phyloP scores from a whole-genome alignment of 108 stramenopile genomes.

The Aurantiochytrium sp. region DNA sequence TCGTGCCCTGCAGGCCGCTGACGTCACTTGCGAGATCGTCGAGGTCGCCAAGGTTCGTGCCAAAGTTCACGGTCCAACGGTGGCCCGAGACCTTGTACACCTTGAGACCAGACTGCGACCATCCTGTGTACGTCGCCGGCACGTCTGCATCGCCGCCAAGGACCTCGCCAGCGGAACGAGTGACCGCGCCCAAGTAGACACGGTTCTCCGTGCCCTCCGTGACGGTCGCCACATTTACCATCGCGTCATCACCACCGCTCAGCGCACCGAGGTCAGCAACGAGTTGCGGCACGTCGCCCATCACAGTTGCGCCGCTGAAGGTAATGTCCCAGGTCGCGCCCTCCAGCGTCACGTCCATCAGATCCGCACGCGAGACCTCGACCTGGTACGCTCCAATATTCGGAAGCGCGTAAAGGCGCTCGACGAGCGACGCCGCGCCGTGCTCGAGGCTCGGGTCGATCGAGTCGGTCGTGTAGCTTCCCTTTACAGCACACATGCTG shows the following conservation, averaged over 20 bases:
- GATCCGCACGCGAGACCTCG: neutral
- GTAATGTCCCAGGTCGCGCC: neutral
- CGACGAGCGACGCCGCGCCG: neutral
- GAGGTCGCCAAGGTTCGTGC: conserved; percentile 54
- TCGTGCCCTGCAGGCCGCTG: conserved; percentile 30
- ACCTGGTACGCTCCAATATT: neutral
- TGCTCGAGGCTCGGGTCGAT: neutral
- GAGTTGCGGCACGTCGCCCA: neutral
- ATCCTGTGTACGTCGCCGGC: neutral
- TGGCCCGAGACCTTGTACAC: conserved; percentile 60
- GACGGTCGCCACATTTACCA: neutral
- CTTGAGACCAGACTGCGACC: neutral
- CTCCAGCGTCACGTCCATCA: neutral
- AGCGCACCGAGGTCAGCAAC: neutral
- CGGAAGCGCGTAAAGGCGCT: neutral
- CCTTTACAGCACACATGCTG: neutral
- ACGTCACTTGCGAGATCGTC: conserved; percentile 22
- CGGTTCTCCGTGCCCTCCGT: neutral
- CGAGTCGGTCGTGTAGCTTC: neutral
- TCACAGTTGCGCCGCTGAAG: neutral
- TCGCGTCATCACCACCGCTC: neutral
- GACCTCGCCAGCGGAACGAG: neutral
- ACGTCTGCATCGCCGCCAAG: neutral
- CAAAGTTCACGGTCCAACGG: conserved; percentile 59
- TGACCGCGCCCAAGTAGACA: neutral